phyloP scores from a whole-genome alignment of 2,329 filamentous ascomycete species.

The Ophiostoma pallidulum region DNA sequence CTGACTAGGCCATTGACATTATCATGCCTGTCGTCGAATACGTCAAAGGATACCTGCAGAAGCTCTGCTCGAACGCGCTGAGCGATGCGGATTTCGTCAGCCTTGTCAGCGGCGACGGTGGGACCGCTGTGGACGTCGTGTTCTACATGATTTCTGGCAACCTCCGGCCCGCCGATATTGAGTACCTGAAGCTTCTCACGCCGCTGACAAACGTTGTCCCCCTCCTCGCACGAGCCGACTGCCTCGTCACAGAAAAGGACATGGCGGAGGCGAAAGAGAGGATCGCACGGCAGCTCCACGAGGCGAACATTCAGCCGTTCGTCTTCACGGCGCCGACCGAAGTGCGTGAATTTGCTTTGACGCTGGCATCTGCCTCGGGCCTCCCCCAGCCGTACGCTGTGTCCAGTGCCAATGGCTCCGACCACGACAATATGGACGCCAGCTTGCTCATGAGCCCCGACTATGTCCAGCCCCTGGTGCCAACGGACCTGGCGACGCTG shows the following conservation, averaged over 20 bases:
- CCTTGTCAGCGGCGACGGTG: conserved; percentile 71
- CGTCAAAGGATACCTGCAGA: conserved; percentile 58
- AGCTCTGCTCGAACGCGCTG: conserved; percentile 54
- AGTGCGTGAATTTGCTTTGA: conserved; percentile 11
- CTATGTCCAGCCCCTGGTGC: conserved; percentile 70
- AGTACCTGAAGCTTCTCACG: conserved; percentile 61
- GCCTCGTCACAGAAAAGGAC: conserved; percentile 44
- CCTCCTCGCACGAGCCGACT: conserved; percentile 68
- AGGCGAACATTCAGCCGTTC: conserved; percentile 54
- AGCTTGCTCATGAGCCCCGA: conserved; percentile 88
- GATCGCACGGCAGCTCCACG: conserved; percentile 46
- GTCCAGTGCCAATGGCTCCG: conserved; percentile 62
- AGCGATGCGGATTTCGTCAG: conserved; percentile 65
- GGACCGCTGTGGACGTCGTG: conserved; percentile 73
- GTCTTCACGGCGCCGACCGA: conserved; percentile 44
- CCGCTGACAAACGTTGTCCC: conserved; percentile 77
- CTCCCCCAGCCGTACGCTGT: conserved; percentile 55
- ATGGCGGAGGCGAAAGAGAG: conserved; percentile 50
- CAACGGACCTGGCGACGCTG: conserved; percentile 62
- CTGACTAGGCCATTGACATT: conserved; percentile 43
- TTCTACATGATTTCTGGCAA: conserved; percentile 68
- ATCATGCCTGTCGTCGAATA: conserved; percentile 58
- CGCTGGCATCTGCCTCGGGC: neutral
- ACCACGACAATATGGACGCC: conserved; percentile 81
- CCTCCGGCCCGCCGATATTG: conserved; percentile 54